These are phyloP conservation scores for Elsinoe ampelina DNA, from an alignment of 2,329 filamentous ascomycete genomes.

Conservation along the genomic window DNA sequence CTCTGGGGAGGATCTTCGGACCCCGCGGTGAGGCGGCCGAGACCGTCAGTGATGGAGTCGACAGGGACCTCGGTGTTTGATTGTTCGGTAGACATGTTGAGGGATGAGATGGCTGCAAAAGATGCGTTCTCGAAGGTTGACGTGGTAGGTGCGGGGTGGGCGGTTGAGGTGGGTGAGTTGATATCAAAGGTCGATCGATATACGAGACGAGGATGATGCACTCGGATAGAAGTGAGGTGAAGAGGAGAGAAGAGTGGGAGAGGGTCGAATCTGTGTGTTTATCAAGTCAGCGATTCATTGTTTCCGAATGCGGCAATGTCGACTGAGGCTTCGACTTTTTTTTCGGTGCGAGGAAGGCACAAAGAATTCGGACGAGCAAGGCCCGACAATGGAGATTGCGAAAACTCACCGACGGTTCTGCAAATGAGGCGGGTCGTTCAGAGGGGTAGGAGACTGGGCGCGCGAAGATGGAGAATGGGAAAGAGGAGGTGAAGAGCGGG, in stretches of 20 bases:
- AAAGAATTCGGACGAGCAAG: background rate
- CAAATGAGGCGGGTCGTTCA: background rate
- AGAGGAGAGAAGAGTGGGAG: constrained; percentile 5
- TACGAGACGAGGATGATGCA: constrained; percentile 10
- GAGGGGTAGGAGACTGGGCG: background rate
- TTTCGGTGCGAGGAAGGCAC: background rate
- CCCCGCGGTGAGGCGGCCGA: constrained; percentile 32
- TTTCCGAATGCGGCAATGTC: constrained; percentile 13
- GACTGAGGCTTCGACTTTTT: constrained; percentile 7
- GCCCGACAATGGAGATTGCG: background rate
- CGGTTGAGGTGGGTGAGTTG: background rate
- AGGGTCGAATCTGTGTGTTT: background rate
- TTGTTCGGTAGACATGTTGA: constrained; percentile 35
- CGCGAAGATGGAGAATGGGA: background rate
- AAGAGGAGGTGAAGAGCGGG: background rate
- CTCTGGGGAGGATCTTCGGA: constrained; percentile 73
- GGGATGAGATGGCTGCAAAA: constrained; percentile 15
- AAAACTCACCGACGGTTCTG: background rate
- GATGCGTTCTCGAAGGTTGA: constrained; percentile 9
- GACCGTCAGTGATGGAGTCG: constrained; percentile 33
- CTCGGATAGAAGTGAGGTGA: background rate
- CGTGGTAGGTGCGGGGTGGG: constrained; percentile 8
- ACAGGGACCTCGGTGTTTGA: constrained; percentile 22
- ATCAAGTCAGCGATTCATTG: constrained; percentile 8
- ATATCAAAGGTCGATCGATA: constrained; percentile 6